Evolutionary conservation across 2,329 filamentous ascomycete species (phyloP).

Genomic region (Byssochlamys sp.): DNA sequence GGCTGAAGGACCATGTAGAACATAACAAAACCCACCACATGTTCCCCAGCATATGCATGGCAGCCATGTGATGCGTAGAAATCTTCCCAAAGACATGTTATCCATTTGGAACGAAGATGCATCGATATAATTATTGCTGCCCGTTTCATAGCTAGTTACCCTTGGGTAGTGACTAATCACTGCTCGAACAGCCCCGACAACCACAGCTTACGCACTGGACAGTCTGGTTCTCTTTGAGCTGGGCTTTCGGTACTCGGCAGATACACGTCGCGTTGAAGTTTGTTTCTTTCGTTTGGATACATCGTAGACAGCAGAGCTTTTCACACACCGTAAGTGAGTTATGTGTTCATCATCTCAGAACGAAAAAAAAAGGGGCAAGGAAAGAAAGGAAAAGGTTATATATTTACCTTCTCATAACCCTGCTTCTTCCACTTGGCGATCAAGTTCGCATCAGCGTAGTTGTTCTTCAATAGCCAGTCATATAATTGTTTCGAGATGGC

Average conservation of each 20-base stretch:
- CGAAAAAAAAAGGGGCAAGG: background rate
- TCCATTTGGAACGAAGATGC: background rate
- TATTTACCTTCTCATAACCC: conserved; percentile 82
- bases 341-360: background rate
- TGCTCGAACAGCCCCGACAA: conserved; percentile 80
- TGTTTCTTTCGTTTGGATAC: conserved; percentile 98
- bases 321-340: conserved; percentile 2
- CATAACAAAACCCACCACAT: background rate
- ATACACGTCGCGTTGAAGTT: conserved; percentile 98
- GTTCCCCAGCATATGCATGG: background rate
- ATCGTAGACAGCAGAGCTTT: conserved; percentile 83
- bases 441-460: conserved; percentile 85
- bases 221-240: conserved; percentile 80
- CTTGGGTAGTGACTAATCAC: conserved; percentile 47
- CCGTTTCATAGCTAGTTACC: background rate
- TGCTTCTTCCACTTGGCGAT: conserved; percentile 99
- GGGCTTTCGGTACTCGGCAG: conserved; percentile 80
- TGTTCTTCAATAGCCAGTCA: conserved; percentile 93
- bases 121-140: background rate
- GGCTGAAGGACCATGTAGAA: background rate
- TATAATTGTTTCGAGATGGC: conserved; percentile 87
- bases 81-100: background rate
- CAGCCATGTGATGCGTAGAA: background rate
- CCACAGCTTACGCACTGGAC: conserved; percentile 93
- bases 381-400: background rate